Evolutionary conservation across 1,284 basidiomycete species (phyloP).

Genomic region (Ustilago loliicola): DNA sequence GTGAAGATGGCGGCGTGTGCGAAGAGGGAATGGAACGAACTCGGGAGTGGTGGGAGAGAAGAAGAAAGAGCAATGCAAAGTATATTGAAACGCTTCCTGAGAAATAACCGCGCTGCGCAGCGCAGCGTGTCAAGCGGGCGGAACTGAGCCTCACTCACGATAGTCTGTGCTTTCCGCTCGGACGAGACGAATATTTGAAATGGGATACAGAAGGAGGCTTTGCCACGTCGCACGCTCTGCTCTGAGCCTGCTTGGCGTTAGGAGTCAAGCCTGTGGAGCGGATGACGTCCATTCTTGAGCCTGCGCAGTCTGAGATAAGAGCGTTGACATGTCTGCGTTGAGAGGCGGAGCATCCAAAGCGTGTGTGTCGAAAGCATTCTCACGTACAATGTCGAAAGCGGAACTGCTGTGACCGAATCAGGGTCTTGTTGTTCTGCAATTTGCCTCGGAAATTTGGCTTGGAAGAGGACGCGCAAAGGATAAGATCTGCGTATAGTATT

Average conservation of each 20-base stretch:
- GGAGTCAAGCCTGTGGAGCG: too few relatives aligned
- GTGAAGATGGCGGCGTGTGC: too few relatives aligned
- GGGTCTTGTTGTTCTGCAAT: conserved; percentile 1
- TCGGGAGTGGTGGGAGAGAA: background rate
- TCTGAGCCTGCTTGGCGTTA: too few relatives aligned
- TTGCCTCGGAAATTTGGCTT: background rate
- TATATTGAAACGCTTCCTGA: background rate
- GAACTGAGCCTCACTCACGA: background rate
- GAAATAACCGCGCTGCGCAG: background rate
- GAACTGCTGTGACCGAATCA: background rate
- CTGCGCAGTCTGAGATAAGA: background rate
- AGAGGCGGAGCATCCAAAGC: background rate
- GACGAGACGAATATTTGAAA: background rate
- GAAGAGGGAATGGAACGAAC: background rate
- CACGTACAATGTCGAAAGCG: background rate
- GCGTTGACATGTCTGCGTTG: background rate
- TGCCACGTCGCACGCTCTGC: too few relatives aligned
- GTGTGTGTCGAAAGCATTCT: background rate
- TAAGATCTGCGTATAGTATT: too few relatives aligned
- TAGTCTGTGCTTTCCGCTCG: conserved; percentile 1
- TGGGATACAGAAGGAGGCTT: background rate
- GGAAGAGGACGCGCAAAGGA: background rate
- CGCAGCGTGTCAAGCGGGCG: conserved; percentile 2
- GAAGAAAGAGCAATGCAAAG: background rate
- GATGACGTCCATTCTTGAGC: too few relatives aligned